A percentile compares a stretch with the other conserved stretches of the same genome.
phyloP scores from a whole-genome alignment of 129 eudicot genomes.

The Saposhnikovia divaricata region DNA sequence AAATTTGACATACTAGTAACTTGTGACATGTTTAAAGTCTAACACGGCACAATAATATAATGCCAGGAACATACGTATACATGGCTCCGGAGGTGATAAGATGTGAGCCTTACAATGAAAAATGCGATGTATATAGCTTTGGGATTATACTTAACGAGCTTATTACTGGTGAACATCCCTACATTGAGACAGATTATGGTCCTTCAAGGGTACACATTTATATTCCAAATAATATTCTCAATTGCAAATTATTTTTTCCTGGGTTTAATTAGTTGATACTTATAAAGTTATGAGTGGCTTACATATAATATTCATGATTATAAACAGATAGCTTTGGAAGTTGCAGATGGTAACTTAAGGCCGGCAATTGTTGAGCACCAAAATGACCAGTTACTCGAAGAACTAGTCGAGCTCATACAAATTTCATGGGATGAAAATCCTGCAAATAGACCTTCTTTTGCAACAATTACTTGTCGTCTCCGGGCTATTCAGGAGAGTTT shows the following conservation, averaged over 20 bases:
- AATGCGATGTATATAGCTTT: slow-evolving; percentile 67
- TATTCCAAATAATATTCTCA: background rate
- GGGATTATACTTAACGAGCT: slow-evolving; percentile 62
- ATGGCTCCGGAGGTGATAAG: slow-evolving; percentile 83
- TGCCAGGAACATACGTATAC: slow-evolving; percentile 53
- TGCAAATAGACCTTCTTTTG: slow-evolving; percentile 49
- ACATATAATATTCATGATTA: background rate
- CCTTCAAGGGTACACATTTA: slow-evolving; percentile 46
- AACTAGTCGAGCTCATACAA: slow-evolving; percentile 34
- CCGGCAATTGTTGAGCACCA: slow-evolving; percentile 33
- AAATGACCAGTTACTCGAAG: slow-evolving; percentile 32
- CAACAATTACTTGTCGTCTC: slow-evolving; percentile 39
- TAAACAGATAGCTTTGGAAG: slow-evolving; percentile 58
- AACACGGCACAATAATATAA: background rate
- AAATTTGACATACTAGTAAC: background rate
- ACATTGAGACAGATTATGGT: slow-evolving; percentile 53
- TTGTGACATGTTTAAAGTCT: background rate
- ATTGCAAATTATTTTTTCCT: background rate
- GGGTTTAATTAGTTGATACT: background rate
- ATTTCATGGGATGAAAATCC: slow-evolving; percentile 65
- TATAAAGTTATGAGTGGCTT: background rate
- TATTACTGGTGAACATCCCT: slow-evolving; percentile 51
- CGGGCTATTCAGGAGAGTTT: slow-evolving; percentile 22
- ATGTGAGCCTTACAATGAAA: slow-evolving; percentile 51
- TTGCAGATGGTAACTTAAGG: slow-evolving; percentile 58